phyloP scores from a whole-genome alignment of 208 protist genomes.

The Tritrichomonas foetus region DNA sequence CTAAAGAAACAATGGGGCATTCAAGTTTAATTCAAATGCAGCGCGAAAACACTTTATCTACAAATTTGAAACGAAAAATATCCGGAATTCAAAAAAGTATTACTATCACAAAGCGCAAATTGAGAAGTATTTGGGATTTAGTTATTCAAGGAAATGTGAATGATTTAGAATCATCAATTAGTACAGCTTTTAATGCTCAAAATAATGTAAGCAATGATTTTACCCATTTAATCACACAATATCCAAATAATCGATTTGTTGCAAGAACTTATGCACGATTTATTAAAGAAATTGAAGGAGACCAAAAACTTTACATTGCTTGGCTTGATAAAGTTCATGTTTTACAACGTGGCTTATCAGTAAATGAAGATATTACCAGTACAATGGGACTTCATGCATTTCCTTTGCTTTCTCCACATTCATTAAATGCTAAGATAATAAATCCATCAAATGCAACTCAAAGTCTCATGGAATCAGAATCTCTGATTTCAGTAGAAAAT shows the following conservation, averaged over 20 bases:
- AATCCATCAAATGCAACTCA: background rate
- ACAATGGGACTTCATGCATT: background rate
- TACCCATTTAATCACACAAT: background rate
- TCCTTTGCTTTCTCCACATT: background rate
- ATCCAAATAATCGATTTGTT: background rate
- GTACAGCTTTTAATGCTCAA: background rate
- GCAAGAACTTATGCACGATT: background rate
- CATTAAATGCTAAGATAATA: background rate
- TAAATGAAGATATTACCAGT: background rate
- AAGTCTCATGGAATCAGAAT: background rate
- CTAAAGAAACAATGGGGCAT: background rate
- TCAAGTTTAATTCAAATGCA: background rate
- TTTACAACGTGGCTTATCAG: background rate
- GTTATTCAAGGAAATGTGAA: background rate
- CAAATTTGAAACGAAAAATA: background rate
- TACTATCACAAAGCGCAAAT: background rate
- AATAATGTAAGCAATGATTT: background rate
- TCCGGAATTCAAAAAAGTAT: background rate
- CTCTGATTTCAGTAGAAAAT: background rate
- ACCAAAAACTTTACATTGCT: background rate
- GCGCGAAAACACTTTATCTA: background rate
- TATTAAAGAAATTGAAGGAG: background rate
- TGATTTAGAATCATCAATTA: background rate
- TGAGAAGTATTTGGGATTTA: background rate
- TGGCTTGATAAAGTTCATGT: background rate